phyloP scores from a whole-genome alignment of 345 rosid genomes.

The Eucalyptus rudis region DNA sequence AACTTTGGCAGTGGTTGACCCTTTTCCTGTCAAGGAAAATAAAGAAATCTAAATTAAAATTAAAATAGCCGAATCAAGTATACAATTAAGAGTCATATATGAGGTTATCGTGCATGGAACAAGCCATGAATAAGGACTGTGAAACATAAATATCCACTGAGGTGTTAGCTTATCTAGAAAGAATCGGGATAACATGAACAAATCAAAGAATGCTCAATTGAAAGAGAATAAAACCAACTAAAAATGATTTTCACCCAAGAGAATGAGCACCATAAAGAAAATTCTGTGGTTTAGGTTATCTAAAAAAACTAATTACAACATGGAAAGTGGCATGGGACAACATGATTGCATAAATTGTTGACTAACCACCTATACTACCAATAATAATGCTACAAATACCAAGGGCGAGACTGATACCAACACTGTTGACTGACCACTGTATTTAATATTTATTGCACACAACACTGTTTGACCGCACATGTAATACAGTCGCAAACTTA shows the following conservation, averaged over 20 bases:
- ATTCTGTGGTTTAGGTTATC: neutral
- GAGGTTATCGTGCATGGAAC: neutral
- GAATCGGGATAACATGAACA: neutral
- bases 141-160: neutral
- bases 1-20: slow-evolving; percentile 85
- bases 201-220: neutral
- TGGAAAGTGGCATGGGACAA: neutral
- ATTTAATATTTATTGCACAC: no score
- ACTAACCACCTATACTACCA: neutral
- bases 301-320: neutral
- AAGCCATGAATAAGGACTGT: neutral
- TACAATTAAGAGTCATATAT: neutral
- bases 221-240: neutral
- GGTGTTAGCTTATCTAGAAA: neutral
- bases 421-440: neutral
- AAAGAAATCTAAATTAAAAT: neutral
- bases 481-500: neutral
- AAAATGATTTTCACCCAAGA: neutral
- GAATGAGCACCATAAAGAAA: neutral
- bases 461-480: neutral
- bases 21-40: slow-evolving; percentile 29
- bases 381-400: neutral
- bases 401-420: neutral
- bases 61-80: neutral
- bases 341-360: neutral